phyloP scores from a whole-genome alignment of 176 grass and related monocot genomes.

The Themeda triandra region DNA sequence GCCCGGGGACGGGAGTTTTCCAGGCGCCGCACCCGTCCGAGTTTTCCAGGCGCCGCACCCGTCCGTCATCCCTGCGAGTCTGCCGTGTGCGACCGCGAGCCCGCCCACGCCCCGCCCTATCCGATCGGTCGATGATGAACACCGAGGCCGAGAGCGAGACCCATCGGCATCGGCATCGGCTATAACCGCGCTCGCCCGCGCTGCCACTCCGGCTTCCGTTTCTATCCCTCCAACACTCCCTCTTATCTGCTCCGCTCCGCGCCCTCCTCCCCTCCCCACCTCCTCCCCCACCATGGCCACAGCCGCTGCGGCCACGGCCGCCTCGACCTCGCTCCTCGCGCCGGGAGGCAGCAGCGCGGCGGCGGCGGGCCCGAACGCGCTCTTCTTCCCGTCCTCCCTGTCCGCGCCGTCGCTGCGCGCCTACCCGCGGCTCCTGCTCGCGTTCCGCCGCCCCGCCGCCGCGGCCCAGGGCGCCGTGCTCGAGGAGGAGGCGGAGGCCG shows the following conservation, averaged over 20 bases:
- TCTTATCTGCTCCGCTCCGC: conserved; percentile 14
- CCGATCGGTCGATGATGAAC: conserved; percentile 24
- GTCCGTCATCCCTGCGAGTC: not conserved
- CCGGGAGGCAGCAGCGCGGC: not conserved
- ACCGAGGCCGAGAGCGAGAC: not conserved
- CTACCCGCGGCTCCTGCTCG: conserved; percentile 38
- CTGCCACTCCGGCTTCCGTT: conserved; percentile 21
- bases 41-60: not conserved
- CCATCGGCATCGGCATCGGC: not conserved
- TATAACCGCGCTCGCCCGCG: conserved; percentile 17
- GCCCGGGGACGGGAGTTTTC: not conserved
- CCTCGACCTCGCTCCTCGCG: conserved; percentile 41
- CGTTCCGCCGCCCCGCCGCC: conserved; percentile 38
- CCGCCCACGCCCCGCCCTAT: conserved; percentile 13
- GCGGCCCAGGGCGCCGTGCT: conserved; percentile 44
- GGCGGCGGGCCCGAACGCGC: conserved; percentile 1
- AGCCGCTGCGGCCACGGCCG: conserved; percentile 22
- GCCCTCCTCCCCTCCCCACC: not conserved
- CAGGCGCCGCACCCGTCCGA: not conserved
- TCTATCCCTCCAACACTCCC: conserved; percentile 37
- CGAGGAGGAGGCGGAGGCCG: conserved; percentile 25
- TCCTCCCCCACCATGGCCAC: conserved; percentile 20
- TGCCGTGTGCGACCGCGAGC: not conserved
- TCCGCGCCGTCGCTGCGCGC: conserved; percentile 38
- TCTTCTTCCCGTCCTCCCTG: conserved; percentile 35